A percentile compares a stretch with the other conserved stretches of the same genome.
phyloP scores from a whole-genome alignment of 225 moss, liverwort and hornwort species.

The Pleurozium schreberi region DNA sequence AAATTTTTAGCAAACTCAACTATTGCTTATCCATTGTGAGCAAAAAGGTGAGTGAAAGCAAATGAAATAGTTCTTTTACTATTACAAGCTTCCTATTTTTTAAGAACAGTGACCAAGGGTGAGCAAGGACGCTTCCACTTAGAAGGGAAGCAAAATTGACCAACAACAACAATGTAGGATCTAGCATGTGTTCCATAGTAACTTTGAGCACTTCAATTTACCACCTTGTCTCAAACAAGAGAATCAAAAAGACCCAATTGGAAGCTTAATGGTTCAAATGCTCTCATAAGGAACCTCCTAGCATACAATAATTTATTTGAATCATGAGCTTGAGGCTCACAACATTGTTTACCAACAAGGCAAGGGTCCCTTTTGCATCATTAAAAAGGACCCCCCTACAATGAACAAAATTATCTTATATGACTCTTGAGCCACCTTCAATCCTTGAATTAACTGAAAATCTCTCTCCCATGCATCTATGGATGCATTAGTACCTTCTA shows the following conservation, averaged over 20 bases:
- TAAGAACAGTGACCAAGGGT: neutral
- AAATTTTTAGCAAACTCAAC: neutral
- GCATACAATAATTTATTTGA: neutral
- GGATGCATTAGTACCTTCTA: neutral
- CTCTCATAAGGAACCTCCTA: neutral
- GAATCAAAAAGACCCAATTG: rapidly evolving
- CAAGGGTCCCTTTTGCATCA: neutral
- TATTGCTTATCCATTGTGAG: neutral
- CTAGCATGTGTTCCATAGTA: neutral
- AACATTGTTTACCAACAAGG: neutral
- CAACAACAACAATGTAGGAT: neutral
- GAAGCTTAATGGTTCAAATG: neutral
- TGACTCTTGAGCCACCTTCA: neutral
- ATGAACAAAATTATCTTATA: neutral
- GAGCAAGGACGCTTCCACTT: rapidly evolving
- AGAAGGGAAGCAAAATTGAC: too few species aligned
- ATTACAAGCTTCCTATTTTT: neutral
- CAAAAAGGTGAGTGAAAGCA: neutral
- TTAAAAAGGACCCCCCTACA: neutral
- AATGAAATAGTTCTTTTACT: neutral
- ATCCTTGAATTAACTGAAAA: neutral
- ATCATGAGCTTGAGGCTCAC: neutral
- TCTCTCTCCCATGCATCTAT: neutral
- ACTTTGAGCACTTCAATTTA: neutral
- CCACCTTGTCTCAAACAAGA: neutral